Evolutionary conservation across 2,329 filamentous ascomycete genomes (phyloP).

Genomic region (Monosporascus cannonballus): DNA sequence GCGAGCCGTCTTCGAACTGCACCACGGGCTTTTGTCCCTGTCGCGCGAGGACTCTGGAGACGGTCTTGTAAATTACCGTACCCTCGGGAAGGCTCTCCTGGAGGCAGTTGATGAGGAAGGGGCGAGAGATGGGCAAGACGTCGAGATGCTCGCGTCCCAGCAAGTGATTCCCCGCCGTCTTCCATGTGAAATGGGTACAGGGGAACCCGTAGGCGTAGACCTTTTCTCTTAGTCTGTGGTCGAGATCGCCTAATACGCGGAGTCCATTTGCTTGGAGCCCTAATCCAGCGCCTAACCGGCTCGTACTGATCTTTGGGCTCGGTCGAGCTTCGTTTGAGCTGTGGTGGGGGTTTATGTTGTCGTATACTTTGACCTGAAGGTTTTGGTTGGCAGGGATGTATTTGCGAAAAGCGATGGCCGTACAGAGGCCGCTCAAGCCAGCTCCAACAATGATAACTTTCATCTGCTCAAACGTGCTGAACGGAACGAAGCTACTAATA

Average conservation of each 20-base stretch:
- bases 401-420: conserved; percentile 9
- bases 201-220: conserved; percentile 9
- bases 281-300: conserved; percentile 8
- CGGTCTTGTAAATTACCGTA: conserved; percentile 5
- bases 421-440: conserved; percentile 6
- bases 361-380: conserved; percentile 7
- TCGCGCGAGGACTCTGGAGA: conserved; percentile 1
- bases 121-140: conserved; percentile 7
- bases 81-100: conserved; percentile 5
- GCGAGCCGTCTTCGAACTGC: conserved; percentile 6
- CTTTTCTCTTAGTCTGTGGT: conserved; percentile 1
- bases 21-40: conserved; percentile 7
- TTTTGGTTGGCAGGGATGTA: conserved; percentile 5
- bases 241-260: conserved; percentile 6
- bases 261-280: conserved; percentile 10
- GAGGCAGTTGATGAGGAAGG: conserved; percentile 7
- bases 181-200: conserved; percentile 8
- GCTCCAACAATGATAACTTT: conserved; percentile 7
- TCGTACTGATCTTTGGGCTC: conserved; percentile 3
- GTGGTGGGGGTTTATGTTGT: conserved; percentile 1
- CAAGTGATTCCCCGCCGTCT: conserved; percentile 5
- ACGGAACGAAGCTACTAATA: too few relatives aligned
- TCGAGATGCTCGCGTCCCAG: conserved; percentile 7
- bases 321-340: not conserved
- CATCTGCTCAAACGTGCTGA: not conserved